Evolutionary conservation across 176 grass and related monocot species (phyloP).

Genomic region (Juncus effusus): DNA sequence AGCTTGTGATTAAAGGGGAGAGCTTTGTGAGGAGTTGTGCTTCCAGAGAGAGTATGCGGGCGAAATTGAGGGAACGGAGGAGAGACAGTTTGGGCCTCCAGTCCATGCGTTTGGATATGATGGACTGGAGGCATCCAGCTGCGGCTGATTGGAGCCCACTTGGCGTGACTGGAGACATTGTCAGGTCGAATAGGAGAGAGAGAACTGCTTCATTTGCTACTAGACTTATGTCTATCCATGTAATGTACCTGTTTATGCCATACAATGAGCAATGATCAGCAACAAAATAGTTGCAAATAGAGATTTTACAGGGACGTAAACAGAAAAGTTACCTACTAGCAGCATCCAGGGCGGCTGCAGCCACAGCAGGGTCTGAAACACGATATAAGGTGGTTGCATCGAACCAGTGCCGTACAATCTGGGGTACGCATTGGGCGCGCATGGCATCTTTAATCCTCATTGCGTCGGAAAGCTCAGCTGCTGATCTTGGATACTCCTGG

Average conservation of each 20-base stretch:
- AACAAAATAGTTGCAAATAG: slow-evolving; percentile 1
- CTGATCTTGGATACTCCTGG: slow-evolving; percentile 70
- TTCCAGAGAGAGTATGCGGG: slow-evolving; percentile 43
- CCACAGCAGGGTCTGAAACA: slow-evolving; percentile 39
- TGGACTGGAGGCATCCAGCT: slow-evolving; percentile 65
- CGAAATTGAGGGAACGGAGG: slow-evolving; percentile 52
- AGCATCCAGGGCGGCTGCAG: slow-evolving; percentile 58
- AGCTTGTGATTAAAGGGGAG: slow-evolving; percentile 52
- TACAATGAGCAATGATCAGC: not conserved
- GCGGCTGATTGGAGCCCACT: slow-evolving; percentile 52
- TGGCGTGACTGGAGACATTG: slow-evolving; percentile 44
- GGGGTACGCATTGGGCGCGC: slow-evolving; percentile 79
- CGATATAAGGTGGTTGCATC: slow-evolving; percentile 46
- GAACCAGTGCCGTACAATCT: slow-evolving; percentile 91
- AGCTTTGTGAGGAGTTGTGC: slow-evolving; percentile 61
- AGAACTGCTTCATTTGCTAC: slow-evolving; percentile 81
- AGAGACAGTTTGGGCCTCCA: slow-evolving; percentile 56
- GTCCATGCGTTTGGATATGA: slow-evolving; percentile 81
- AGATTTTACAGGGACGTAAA: not conserved
- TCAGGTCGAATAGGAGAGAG: slow-evolving; percentile 78
- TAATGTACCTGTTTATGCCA: slow-evolving; percentile 38
- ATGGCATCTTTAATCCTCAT: slow-evolving; percentile 83
- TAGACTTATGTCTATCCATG: slow-evolving; percentile 90
- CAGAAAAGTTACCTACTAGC: slow-evolving; percentile 37
- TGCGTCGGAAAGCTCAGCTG: slow-evolving; percentile 49